Conservation (phyloP, 768 basidiomycete genomes). For the Tylopilus vinaceipallidus region DNA sequence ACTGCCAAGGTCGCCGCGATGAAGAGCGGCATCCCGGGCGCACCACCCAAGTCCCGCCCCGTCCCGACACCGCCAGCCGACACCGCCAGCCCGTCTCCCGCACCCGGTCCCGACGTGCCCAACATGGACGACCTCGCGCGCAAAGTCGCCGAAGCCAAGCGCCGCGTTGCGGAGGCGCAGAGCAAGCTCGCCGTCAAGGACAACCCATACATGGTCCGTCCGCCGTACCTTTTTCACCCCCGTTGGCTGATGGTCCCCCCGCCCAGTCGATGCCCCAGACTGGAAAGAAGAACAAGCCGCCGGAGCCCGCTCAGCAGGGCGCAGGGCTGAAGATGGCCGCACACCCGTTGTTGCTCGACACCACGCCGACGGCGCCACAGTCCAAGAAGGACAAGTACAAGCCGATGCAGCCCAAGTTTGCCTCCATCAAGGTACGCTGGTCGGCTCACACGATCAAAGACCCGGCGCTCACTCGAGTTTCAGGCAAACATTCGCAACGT, state of each 20-base stretch:
- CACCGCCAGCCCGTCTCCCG: conserved; percentile 35
- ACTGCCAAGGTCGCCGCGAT: conserved; percentile 82
- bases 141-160: conserved; percentile 81
- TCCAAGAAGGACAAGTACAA: conserved; percentile 92
- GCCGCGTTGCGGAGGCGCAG: conserved; percentile 80
- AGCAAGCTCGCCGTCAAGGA: conserved; percentile 71
- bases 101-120: conserved; percentile 40
- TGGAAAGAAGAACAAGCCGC: conserved; percentile 52
- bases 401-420: conserved; percentile 99
- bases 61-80: conserved; percentile 20
- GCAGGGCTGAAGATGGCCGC: conserved; percentile 89
- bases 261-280: conserved; percentile 51
- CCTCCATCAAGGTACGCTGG: conserved; percentile 75
- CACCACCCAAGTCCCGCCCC: conserved; percentile 28
- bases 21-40: conserved; percentile 42
- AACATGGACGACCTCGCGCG: conserved; percentile 64
- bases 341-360: conserved; percentile 80
- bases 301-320: conserved; percentile 71
- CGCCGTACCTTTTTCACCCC: background rate
- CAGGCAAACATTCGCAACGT: conserved; percentile 78
- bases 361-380: conserved; percentile 49
- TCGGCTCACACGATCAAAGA: background rate
- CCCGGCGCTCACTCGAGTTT: background rate
- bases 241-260: background rate
- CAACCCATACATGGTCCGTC: conserved; percentile 85